These are phyloP conservation scores for Verticillium zaregamsianum DNA, from an alignment of 2,329 filamentous ascomycete species.

Conservation along the genomic window DNA sequence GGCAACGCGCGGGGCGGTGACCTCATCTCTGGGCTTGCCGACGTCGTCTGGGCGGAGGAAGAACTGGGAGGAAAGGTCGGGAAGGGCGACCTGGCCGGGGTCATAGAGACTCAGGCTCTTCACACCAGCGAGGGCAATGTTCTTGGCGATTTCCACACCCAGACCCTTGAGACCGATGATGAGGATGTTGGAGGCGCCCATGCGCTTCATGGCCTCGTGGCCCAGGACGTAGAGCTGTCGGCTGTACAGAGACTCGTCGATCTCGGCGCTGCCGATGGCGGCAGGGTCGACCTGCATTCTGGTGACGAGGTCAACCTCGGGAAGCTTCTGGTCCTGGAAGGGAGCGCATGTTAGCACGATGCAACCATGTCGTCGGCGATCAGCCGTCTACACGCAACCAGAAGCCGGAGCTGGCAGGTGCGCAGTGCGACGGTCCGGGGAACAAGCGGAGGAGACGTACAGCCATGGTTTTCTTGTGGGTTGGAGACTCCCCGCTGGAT, in stretches of 20 bases:
- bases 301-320: slow-evolving; percentile 59
- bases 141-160: slow-evolving; percentile 98
- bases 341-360: neutral
- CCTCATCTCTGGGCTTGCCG: slow-evolving; percentile 83
- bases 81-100: slow-evolving; percentile 74
- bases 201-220: slow-evolving; percentile 94
- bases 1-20: slow-evolving; percentile 83
- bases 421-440: no score
- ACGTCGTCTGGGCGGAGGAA: slow-evolving; percentile 87
- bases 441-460: slow-evolving; percentile 37
- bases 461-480: slow-evolving; percentile 57
- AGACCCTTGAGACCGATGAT: slow-evolving; percentile 89
- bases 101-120: slow-evolving; percentile 95
- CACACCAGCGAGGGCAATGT: slow-evolving; percentile 94
- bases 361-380: neutral
- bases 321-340: slow-evolving; percentile 45
- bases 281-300: slow-evolving; percentile 63
- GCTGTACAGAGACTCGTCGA: slow-evolving; percentile 71
- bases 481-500: slow-evolving; percentile 55
- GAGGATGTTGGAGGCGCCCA: slow-evolving; percentile 93
- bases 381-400: neutral
- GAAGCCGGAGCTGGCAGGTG: neutral
- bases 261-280: slow-evolving; percentile 51
- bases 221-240: slow-evolving; percentile 69
- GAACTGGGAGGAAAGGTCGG: slow-evolving; percentile 95